Evolutionary conservation across 148 eudicot genomes (phyloP).

Genomic region (Salicornia ramosissima): DNA sequence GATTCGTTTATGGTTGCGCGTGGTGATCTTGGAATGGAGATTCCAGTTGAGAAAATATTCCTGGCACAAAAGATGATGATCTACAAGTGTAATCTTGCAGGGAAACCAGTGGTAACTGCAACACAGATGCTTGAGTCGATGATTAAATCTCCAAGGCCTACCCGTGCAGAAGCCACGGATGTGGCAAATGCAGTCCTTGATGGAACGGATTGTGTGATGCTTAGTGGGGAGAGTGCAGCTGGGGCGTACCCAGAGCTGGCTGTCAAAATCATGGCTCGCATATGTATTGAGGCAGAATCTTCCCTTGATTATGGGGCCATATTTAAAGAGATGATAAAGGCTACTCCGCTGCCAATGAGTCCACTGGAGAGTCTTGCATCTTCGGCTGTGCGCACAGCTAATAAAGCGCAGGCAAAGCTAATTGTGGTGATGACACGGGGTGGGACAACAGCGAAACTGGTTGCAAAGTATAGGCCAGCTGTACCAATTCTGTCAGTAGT

Average conservation of each 20-base stretch:
- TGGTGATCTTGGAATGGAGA: conserved; percentile 92
- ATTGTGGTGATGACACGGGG: conserved; percentile 86
- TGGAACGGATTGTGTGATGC: conserved; percentile 84
- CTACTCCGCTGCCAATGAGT: conserved; percentile 83
- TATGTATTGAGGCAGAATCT: conserved; percentile 79
- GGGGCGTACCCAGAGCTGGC: conserved; percentile 88
- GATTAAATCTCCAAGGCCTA: conserved; percentile 75
- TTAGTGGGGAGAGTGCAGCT: conserved; percentile 81
- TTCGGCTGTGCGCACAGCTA: conserved; percentile 80
- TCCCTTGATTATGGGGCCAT: conserved; percentile 62
- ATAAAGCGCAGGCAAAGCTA: conserved; percentile 76
- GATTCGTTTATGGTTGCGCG: conserved; percentile 93
- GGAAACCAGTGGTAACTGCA: conserved; percentile 84
- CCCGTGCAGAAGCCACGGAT: conserved; percentile 83
- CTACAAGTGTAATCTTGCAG: conserved; percentile 76
- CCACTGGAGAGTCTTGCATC: conserved; percentile 84
- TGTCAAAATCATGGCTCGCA: conserved; percentile 76
- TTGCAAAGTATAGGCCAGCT: conserved; percentile 75
- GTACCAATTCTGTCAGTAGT: conserved; percentile 76
- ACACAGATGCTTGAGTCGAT: conserved; percentile 87
- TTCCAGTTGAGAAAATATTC: conserved; percentile 83
- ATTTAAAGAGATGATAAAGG: conserved; percentile 64
- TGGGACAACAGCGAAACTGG: conserved; percentile 78
- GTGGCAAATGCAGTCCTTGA: conserved; percentile 82
- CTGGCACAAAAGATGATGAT: conserved; percentile 89